Percentiles rank a stretch among this genome's conserved stretches.
Conservation (phyloP, 1,139 yeast genomes). For the Scheffersomyces stambukii region DNA sequence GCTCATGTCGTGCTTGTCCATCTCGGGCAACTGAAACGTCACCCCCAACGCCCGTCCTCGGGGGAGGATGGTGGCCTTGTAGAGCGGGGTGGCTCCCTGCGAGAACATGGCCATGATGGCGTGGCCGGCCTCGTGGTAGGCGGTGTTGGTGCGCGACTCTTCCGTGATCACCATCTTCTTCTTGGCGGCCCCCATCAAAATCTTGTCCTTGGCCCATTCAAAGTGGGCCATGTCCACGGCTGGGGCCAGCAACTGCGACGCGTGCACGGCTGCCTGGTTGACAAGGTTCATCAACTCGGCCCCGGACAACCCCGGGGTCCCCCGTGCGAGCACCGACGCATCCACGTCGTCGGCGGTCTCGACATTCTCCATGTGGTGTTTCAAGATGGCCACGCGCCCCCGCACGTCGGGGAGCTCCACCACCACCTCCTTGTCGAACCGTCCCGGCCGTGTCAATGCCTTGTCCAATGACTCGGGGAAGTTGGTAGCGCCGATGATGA, state of each 20-base stretch:
- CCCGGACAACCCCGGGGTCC: constrained; percentile 96
- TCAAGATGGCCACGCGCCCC: constrained; percentile 89
- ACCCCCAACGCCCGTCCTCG: constrained; percentile 96
- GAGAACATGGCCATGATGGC: constrained; percentile 97
- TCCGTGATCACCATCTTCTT: constrained; percentile 97
- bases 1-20: constrained; percentile 95
- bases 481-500: constrained; percentile 96
- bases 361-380: constrained; percentile 89
- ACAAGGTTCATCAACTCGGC: constrained; percentile 95
- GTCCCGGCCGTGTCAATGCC: constrained; percentile 96
- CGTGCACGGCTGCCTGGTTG: constrained; percentile 96
- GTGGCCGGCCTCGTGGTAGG: constrained; percentile 99
- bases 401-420: constrained; percentile 97
- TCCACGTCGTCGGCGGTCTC: constrained; percentile 84
- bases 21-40: constrained; percentile 95
- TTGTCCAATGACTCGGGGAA: constrained; percentile 96
- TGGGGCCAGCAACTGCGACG: constrained; percentile 87
- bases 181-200: constrained; percentile 96
- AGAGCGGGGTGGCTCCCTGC: constrained; percentile 92
- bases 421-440: constrained; percentile 93
- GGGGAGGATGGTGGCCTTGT: constrained; percentile 95
- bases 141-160: constrained; percentile 89
- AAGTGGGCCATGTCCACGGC: constrained; percentile 88
- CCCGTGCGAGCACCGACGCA: constrained; percentile 85
- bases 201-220: constrained; percentile 99